Evolutionary conservation across 495 filamentous ascomycete species (phyloP).

Genomic region (Annulohypoxylon bovei): DNA sequence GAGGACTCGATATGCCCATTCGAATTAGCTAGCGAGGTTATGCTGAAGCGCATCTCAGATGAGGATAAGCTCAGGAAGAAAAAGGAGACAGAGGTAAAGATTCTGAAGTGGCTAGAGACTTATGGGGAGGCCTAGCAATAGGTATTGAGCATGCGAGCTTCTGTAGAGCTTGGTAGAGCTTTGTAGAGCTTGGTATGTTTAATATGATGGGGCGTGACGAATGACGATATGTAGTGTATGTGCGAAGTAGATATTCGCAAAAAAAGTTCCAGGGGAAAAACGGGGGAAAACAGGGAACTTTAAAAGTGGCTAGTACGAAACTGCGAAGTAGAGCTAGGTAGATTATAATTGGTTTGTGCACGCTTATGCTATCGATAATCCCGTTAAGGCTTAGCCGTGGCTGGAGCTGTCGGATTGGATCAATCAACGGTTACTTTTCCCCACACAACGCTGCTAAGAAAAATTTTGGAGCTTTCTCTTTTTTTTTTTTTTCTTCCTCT

Average conservation of each 20-base stretch:
- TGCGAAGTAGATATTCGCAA: too few species aligned
- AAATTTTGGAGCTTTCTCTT: constrained; percentile 46
- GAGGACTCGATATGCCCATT: constrained; percentile 1
- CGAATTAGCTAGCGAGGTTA: background rate
- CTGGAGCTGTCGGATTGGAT: constrained; percentile 30
- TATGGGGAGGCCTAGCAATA: background rate
- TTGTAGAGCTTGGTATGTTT: too few species aligned
- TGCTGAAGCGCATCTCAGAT: constrained; percentile 4
- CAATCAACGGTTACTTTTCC: constrained; percentile 20
- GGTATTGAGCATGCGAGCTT: background rate
- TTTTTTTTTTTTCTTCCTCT: constrained; percentile 40
- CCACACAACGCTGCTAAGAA: constrained; percentile 37
- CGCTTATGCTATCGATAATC: constrained; percentile 24
- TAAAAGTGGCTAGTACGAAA: constrained; percentile 11
- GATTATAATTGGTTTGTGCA: background rate
- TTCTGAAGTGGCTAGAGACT: background rate
- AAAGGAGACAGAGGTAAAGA: constrained; percentile 3
- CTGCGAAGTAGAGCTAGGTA: too few species aligned
- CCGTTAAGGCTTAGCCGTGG: constrained; percentile 9
- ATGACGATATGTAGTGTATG: too few species aligned
- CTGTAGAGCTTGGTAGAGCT: too few species aligned
- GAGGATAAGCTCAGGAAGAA: constrained; percentile 1
- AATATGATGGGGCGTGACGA: too few species aligned
- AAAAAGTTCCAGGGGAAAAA: too few species aligned
- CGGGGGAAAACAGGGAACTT: too few species aligned